A percentile compares a stretch with the other conserved stretches of the same genome.
Conservation (phyloP, 192 early-diverging fungal genomes). For the Diversispora epigaea region DNA sequence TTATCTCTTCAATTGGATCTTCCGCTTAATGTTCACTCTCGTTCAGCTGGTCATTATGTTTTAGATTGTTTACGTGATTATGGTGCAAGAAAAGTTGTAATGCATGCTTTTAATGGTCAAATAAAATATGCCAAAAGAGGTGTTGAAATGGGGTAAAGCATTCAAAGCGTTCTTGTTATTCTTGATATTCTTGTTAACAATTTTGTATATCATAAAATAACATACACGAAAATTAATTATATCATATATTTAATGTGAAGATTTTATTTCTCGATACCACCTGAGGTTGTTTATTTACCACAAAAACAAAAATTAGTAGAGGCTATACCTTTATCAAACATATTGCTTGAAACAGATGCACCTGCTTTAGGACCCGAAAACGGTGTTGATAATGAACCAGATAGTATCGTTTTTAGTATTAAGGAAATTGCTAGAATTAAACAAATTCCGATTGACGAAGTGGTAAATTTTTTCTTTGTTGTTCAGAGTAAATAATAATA, state of each 20-base stretch:
- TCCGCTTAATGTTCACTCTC: slow-evolving; percentile 58
- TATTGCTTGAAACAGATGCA: slow-evolving; percentile 59
- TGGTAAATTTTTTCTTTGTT: slow-evolving; percentile 39
- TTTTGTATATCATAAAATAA: no score
- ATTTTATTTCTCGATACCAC: slow-evolving; percentile 58
- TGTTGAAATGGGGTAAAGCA: slow-evolving; percentile 41
- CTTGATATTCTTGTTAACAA: no score
- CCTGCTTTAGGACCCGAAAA: slow-evolving; percentile 54
- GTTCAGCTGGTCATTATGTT: slow-evolving; percentile 56
- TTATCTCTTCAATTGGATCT: slow-evolving; percentile 48
- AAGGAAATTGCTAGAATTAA: slow-evolving; percentile 55
- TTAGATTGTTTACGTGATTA: slow-evolving; percentile 50
- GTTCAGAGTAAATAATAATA: not conserved
- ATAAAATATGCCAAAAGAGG: slow-evolving; percentile 46
- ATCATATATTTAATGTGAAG: not conserved
- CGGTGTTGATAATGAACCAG: slow-evolving; percentile 51
- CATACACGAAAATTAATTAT: not conserved
- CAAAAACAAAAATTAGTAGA: slow-evolving; percentile 51
- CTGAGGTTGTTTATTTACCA: slow-evolving; percentile 47
- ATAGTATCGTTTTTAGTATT: slow-evolving; percentile 46
- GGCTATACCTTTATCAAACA: slow-evolving; percentile 46
- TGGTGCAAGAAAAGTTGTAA: slow-evolving; percentile 47
- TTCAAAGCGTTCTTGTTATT: not conserved
- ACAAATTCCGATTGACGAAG: slow-evolving; percentile 46
- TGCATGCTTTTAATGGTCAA: slow-evolving; percentile 62